These are phyloP conservation scores for Aspergillus transmontanensis DNA, from an alignment of 2,329 filamentous ascomycete genomes.

Conservation along the genomic window DNA sequence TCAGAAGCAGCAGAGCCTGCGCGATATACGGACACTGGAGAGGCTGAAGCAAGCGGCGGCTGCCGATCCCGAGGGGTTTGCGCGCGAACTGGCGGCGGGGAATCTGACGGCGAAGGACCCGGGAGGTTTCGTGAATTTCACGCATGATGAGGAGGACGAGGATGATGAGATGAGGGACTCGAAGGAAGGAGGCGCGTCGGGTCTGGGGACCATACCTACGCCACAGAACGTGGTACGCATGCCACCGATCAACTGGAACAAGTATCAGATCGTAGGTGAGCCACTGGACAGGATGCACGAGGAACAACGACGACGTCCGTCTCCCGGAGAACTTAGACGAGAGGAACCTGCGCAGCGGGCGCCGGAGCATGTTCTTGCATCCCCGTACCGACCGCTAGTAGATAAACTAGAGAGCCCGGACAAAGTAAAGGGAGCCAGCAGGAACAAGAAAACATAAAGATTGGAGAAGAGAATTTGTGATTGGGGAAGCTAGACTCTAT, in stretches of 20 bases:
- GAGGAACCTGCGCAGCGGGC: constrained; percentile 39
- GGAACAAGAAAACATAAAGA: constrained; percentile 35
- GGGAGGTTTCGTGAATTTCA: constrained; percentile 38
- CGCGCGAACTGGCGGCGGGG: constrained; percentile 66
- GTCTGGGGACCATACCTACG: constrained; percentile 69
- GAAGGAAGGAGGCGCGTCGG: constrained; percentile 10
- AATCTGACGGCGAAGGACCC: constrained; percentile 52
- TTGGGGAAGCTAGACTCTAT: constrained; percentile 9
- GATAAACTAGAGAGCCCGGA: constrained; percentile 50
- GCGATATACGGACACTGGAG: constrained; percentile 72
- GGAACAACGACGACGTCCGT: constrained; percentile 71
- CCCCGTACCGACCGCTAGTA: constrained; percentile 62
- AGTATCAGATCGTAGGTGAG: constrained; percentile 87
- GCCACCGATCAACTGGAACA: constrained; percentile 90
- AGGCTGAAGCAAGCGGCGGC: constrained; percentile 71
- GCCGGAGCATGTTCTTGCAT: constrained; percentile 56
- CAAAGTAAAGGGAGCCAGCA: constrained; percentile 34
- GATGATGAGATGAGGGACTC: constrained; percentile 31
- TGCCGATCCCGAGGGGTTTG: constrained; percentile 71
- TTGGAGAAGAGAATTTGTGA: not conserved
- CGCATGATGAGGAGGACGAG: constrained; percentile 40
- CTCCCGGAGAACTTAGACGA: constrained; percentile 42
- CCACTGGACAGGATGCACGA: constrained; percentile 81
- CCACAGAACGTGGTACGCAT: constrained; percentile 82
- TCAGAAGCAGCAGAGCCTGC: constrained; percentile 75